Evolutionary conservation across 2,329 filamentous ascomycete genomes (phyloP).

Genomic region (Cladorrhinum sp.): DNA sequence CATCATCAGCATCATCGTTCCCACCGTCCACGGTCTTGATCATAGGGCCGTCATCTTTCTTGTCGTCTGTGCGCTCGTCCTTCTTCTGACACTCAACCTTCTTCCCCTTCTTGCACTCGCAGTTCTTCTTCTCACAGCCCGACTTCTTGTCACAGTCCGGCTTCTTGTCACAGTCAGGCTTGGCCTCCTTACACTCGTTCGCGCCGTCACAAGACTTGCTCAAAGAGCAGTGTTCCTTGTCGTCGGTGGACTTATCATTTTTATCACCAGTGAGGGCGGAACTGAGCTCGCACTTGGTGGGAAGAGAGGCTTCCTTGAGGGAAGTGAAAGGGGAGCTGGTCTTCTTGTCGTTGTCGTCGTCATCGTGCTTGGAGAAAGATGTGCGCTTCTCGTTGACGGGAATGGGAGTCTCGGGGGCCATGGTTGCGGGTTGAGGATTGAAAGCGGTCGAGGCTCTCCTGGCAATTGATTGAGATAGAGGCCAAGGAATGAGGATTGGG

Average conservation of each 20-base stretch:
- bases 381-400: neutral
- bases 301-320: neutral
- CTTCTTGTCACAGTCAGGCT: neutral
- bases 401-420: neutral
- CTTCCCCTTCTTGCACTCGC: neutral
- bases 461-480: neutral
- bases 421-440: neutral
- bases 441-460: neutral
- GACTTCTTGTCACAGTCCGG: neutral
- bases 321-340: neutral
- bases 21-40: neutral
- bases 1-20: neutral
- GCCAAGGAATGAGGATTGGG: neutral
- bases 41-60: neutral
- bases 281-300: neutral
- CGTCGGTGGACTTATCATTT: neutral
- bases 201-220: neutral
- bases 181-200: no score
- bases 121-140: neutral
- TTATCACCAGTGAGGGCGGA: neutral
- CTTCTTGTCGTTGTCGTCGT: slow-evolving; percentile 1
- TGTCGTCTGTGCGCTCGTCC: neutral
- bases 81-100: neutral
- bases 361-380: neutral
- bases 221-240: neutral